Evolutionary conservation across 2,329 filamentous ascomycete species (phyloP).

Genomic region (Sclerotinia sclerotiorum): DNA sequence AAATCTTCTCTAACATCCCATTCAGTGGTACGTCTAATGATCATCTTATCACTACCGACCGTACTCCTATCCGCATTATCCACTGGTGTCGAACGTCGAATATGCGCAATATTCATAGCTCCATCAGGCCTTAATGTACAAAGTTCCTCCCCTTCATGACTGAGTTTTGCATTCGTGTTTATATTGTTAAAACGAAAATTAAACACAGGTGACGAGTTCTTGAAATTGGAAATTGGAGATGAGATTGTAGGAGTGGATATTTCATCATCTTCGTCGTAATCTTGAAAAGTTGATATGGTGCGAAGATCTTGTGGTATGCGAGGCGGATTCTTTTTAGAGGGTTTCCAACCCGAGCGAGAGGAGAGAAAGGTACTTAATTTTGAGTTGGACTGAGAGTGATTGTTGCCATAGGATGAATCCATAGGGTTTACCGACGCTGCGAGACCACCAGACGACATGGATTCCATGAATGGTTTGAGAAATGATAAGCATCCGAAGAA

Average conservation of each 20-base stretch:
- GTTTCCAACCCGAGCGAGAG: conserved; percentile 21
- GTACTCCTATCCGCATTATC: conserved; percentile 24
- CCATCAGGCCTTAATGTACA: conserved; percentile 27
- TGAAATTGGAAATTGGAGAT: conserved; percentile 6
- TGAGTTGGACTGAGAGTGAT: conserved; percentile 1
- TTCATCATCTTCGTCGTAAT: conserved; percentile 10
- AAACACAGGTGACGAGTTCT: conserved; percentile 10
- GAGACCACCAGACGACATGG: conserved; percentile 28
- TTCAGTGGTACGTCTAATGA: conserved; percentile 28
- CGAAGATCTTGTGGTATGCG: conserved; percentile 9
- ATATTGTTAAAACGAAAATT: conserved; percentile 18
- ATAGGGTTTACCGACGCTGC: conserved; percentile 26
- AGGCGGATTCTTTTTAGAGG: conserved; percentile 14
- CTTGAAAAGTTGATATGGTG: conserved; percentile 14
- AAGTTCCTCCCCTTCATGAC: conserved; percentile 15
- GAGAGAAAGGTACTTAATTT: conserved; percentile 26
- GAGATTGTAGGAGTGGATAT: not conserved
- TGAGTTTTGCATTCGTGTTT: conserved; percentile 4
- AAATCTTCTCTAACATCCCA: conserved; percentile 28
- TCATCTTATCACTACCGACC: conserved; percentile 28
- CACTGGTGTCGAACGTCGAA: conserved; percentile 26
- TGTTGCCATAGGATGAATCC: conserved; percentile 24
- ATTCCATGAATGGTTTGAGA: conserved; percentile 33
- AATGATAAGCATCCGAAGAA: conserved; percentile 31
- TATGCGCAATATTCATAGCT: conserved; percentile 23